A percentile compares a stretch with the other conserved stretches of the same genome.
phyloP scores from a whole-genome alignment of 441 rosid species.

The Populus hybrid region DNA sequence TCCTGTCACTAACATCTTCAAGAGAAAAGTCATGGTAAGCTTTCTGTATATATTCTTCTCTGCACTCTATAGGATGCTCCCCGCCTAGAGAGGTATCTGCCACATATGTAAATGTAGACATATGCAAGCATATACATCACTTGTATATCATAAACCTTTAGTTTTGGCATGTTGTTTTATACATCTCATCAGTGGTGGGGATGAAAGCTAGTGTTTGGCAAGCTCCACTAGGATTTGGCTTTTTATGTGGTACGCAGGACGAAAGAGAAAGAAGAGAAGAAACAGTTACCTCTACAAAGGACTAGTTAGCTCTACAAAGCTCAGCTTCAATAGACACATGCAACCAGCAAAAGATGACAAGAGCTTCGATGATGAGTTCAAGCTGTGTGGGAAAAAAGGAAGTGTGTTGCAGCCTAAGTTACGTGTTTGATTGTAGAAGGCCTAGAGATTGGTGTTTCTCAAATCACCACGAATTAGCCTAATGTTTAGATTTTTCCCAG shows the following conservation, averaged over 20 bases:
- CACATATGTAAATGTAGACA: not conserved
- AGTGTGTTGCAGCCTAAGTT: not conserved
- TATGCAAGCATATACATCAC: not conserved
- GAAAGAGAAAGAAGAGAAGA: not conserved
- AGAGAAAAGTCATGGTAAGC: not conserved
- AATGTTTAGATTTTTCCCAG: not conserved
- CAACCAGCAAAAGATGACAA: constrained; percentile 3
- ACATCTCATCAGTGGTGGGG: constrained; percentile 8
- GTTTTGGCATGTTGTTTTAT: not conserved
- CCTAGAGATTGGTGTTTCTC: not conserved
- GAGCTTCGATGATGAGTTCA: constrained; percentile 1
- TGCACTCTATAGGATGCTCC: no score
- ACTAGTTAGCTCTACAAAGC: not conserved
- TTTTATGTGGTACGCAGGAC: constrained; percentile 11
- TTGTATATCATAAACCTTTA: not conserved
- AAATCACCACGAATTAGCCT: not conserved
- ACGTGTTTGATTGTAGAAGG: not conserved
- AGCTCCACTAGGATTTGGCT: not conserved
- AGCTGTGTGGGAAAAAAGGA: not conserved
- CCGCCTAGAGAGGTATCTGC: no score
- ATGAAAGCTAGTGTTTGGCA: constrained; percentile 8
- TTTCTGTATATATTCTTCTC: no score
- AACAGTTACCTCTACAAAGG: not conserved
- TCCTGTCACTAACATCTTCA: not conserved
- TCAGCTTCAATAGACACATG: not conserved